Percentiles rank a stretch among this genome's conserved stretches.
phyloP scores from a whole-genome alignment of 768 basidiomycete genomes.

The Tylopilus sp. region DNA sequence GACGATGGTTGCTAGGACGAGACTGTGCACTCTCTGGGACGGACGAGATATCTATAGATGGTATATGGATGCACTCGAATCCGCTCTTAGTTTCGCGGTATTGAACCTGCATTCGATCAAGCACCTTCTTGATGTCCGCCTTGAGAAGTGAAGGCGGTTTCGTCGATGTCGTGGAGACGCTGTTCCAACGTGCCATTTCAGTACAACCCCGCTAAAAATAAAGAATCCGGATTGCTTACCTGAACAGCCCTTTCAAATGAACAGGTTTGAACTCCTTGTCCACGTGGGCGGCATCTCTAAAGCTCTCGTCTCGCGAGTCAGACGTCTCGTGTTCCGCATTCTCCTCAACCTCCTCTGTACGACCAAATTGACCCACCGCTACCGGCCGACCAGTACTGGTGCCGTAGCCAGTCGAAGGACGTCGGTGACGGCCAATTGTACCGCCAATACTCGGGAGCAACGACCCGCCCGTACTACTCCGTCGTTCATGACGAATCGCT shows the following conservation, averaged over 20 bases:
- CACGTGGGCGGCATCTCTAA: conserved; percentile 43
- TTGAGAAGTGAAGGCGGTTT: conserved; percentile 80
- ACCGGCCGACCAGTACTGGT: conserved; percentile 26
- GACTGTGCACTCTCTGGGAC: conserved; percentile 45
- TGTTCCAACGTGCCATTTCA: conserved; percentile 25
- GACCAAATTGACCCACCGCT: conserved; percentile 47
- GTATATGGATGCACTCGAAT: conserved; percentile 94
- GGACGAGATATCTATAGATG: conserved; percentile 87
- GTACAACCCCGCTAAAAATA: conserved; percentile 3
- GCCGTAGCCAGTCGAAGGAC: conserved; percentile 68
- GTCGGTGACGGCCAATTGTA: conserved; percentile 62
- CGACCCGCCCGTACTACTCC: conserved; percentile 75
- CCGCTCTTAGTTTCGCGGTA: conserved; percentile 88
- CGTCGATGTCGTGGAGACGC: conserved; percentile 93
- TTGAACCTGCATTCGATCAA: conserved; percentile 94
- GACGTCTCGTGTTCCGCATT: conserved; percentile 41
- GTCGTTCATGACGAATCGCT: conserved; percentile 61
- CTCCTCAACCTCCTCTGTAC: conserved; percentile 47
- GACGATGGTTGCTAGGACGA: conserved; percentile 36
- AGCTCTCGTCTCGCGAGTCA: conserved; percentile 39
- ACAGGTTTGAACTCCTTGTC: conserved; percentile 90
- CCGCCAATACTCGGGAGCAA: conserved; percentile 45
- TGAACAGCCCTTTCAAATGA: conserved; percentile 94
- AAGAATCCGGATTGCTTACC: conserved; percentile 41
- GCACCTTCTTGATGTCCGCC: conserved; percentile 77